Conservation (phyloP, 176 grass and related monocot genomes). For the Miscanthus lutarioriparius region DNA sequence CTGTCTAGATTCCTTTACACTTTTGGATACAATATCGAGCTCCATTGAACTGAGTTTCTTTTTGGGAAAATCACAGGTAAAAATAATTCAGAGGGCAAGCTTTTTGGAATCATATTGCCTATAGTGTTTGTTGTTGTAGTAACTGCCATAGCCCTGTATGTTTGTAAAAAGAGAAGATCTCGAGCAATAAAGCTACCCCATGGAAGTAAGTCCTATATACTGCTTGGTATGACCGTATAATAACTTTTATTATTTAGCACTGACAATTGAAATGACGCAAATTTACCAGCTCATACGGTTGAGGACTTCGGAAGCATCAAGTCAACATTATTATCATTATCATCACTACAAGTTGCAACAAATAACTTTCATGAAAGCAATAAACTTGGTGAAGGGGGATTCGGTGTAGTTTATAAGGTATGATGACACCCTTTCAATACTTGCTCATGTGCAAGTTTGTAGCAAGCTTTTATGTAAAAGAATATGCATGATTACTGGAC, state of each 20-base stretch:
- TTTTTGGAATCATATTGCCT: slow-evolving; percentile 37
- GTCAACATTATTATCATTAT: slow-evolving; percentile 9
- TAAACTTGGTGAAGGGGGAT: slow-evolving; percentile 43
- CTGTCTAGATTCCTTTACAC: not conserved
- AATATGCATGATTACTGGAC: not conserved
- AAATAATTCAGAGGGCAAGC: not conserved
- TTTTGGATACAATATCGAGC: not conserved
- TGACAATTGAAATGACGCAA: not conserved
- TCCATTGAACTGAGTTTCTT: not conserved
- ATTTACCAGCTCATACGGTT: not conserved
- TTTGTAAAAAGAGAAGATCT: slow-evolving; percentile 8
- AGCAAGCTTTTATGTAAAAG: not conserved
- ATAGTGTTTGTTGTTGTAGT: not conserved
- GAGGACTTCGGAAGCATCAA: slow-evolving; percentile 40
- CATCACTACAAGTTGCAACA: slow-evolving; percentile 35
- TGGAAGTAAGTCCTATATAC: not conserved
- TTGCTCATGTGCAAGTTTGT: not conserved
- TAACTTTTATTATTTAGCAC: not conserved
- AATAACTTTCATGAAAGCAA: slow-evolving; percentile 30
- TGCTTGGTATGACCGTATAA: not conserved
- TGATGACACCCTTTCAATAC: not conserved
- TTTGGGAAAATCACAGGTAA: not conserved
- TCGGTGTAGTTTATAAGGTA: slow-evolving; percentile 48
- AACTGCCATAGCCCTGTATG: not conserved
- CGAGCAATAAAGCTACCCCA: not conserved